phyloP scores from a whole-genome alignment of 805 yeast genomes.

The Saccharomycopsis capsularis region DNA sequence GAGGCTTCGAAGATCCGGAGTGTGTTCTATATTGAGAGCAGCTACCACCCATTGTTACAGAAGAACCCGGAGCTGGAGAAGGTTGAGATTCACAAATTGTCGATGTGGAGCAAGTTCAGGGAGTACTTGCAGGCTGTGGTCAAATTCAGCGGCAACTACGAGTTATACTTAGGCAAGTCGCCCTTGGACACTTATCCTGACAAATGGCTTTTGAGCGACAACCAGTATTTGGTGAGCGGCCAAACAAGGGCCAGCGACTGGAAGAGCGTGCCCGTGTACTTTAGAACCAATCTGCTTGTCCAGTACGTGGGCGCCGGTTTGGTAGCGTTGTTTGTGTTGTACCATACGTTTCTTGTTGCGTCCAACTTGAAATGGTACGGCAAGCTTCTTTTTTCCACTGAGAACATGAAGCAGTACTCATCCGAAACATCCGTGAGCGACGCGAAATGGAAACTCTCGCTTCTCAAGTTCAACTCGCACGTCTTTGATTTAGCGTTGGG shows the following conservation, averaged over 20 bases:
- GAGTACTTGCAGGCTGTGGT: slow-evolving; percentile 24
- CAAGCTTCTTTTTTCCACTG: slow-evolving; percentile 27
- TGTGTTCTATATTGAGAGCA: slow-evolving; percentile 67
- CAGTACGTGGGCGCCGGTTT: neutral
- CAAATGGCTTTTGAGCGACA: slow-evolving; percentile 2
- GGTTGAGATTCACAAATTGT: slow-evolving; percentile 22
- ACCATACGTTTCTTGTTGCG: neutral
- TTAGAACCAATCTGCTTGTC: neutral
- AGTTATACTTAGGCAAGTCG: slow-evolving; percentile 26
- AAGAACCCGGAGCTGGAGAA: slow-evolving; percentile 25
- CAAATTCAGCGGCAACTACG: slow-evolving; percentile 22
- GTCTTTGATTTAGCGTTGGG: slow-evolving; percentile 37
- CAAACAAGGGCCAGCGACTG: neutral
- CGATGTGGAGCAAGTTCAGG: slow-evolving; percentile 22
- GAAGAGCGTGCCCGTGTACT: neutral
- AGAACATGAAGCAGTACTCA: slow-evolving; percentile 20
- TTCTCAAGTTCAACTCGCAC: slow-evolving; percentile 14
- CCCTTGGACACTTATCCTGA: slow-evolving; percentile 24
- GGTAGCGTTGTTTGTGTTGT: neutral
- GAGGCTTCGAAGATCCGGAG: slow-evolving; percentile 63
- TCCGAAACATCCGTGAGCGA: slow-evolving; percentile 19
- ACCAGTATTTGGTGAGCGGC: neutral
- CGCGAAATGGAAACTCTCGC: slow-evolving; percentile 8
- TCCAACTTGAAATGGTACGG: neutral
- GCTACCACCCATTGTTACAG: slow-evolving; percentile 45